Evolutionary conservation across 345 rosid species (phyloP).

Genomic region (Barbarea vulgaris): DNA sequence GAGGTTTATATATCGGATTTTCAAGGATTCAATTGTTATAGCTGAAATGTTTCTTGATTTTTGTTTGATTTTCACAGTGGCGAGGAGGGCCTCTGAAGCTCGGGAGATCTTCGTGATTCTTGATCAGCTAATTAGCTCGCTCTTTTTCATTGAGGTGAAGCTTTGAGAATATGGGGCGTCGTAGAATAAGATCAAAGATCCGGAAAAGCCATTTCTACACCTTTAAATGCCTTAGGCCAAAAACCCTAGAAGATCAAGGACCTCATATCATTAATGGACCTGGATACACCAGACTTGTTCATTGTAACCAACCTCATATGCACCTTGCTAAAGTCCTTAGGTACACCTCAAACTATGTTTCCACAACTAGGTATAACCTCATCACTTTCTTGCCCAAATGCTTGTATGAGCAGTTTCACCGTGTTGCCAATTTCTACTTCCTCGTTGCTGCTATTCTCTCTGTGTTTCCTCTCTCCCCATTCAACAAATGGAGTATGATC

Average conservation of each 20-base stretch:
- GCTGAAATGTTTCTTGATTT: slow-evolving; percentile 4
- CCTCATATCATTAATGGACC: slow-evolving; percentile 37
- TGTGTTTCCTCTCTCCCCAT: slow-evolving; percentile 51
- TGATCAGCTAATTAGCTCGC: neutral
- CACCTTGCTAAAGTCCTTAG: slow-evolving; percentile 52
- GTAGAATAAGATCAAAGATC: slow-evolving; percentile 71
- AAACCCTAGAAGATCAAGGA: slow-evolving; percentile 35
- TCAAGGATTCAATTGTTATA: neutral
- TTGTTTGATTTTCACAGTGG: slow-evolving; percentile 28
- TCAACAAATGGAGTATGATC: slow-evolving; percentile 48
- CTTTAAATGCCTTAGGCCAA: slow-evolving; percentile 45
- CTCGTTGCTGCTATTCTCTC: slow-evolving; percentile 63
- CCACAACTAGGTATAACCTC: slow-evolving; percentile 67
- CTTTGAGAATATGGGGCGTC: slow-evolving; percentile 56
- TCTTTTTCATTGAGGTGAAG: neutral
- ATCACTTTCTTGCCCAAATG: slow-evolving; percentile 67
- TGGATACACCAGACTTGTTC: slow-evolving; percentile 36
- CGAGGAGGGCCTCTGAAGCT: slow-evolving; percentile 24
- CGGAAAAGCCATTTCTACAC: slow-evolving; percentile 78
- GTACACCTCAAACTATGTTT: slow-evolving; percentile 55
- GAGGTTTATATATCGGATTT: neutral
- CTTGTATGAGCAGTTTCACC: slow-evolving; percentile 76
- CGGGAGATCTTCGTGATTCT: slow-evolving; percentile 22
- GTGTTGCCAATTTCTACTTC: slow-evolving; percentile 78
- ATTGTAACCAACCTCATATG: slow-evolving; percentile 56